Evolutionary conservation across 2,329 filamentous ascomycete genomes (phyloP).

Genomic region (Hypoxylon sp.): DNA sequence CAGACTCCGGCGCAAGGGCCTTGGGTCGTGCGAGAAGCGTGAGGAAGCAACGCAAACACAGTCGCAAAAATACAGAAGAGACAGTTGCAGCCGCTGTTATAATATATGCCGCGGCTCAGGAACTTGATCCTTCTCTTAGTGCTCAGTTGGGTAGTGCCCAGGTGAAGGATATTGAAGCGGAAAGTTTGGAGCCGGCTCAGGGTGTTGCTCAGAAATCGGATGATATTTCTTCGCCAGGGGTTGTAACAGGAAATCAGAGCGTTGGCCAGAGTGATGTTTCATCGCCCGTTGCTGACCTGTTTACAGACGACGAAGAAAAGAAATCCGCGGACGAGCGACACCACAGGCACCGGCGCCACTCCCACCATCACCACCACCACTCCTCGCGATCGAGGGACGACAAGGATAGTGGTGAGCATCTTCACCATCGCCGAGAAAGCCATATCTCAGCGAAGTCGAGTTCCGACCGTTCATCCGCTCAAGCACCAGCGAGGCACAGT

Average conservation of each 20-base stretch:
- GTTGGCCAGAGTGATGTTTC: constrained; percentile 58
- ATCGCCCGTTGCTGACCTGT: constrained; percentile 69
- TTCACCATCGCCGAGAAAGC: constrained; percentile 54
- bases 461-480: constrained; percentile 55
- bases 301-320: constrained; percentile 66
- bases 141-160: constrained; percentile 36
- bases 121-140: constrained; percentile 59
- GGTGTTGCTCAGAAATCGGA: constrained; percentile 45
- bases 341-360: constrained; percentile 50
- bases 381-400: constrained; percentile 45
- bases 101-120: constrained; percentile 66
- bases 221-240: constrained; percentile 46
- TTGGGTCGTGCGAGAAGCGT: constrained; percentile 61
- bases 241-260: constrained; percentile 49
- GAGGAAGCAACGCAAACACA: constrained; percentile 62
- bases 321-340: constrained; percentile 52
- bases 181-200: constrained; percentile 37
- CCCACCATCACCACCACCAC: constrained; percentile 54
- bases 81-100: constrained; percentile 68
- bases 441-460: constrained; percentile 47
- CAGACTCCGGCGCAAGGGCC: constrained; percentile 58
- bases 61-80: constrained; percentile 65
- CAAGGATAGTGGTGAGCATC: constrained; percentile 49
- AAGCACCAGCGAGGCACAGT: constrained; percentile 61
- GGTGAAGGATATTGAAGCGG: constrained; percentile 47